Evolutionary conservation across 2,329 filamentous ascomycete genomes (phyloP), one percentile per base, ranked within the genome.

Genomic region (Pyrenochaeta sp.): DNA sequence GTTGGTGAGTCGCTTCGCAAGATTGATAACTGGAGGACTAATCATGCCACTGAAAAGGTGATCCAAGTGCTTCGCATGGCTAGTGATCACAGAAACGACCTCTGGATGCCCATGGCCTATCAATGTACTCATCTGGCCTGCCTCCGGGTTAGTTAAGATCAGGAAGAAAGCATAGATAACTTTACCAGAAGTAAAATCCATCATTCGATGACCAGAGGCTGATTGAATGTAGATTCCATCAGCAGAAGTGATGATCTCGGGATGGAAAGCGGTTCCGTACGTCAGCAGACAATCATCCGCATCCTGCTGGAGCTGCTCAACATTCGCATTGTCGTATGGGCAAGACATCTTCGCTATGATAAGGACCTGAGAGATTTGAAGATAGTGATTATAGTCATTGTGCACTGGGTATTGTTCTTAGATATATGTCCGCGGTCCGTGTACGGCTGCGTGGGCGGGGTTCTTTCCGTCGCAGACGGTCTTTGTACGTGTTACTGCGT

Each of bases 41-140:
- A 75, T 57, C 72, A 75, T 75, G 46, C 65, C 67, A 33, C 70
- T 73, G 56, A 75, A 72, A 1, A 75, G 61, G 45, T 75, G 72
- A 32, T 75, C 71, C 1, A 75, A 64, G 27, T 60, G 58, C 18
- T 60, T 42, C 2, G 66, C 67, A 39, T 75, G 66, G 4, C 67
- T 51, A 2, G 56, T 55, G 29, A 75, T 64, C 18, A 67, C 61
- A 23, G 67, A 55, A 1, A 74, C 72, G 6, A 74, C 68, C 43
- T 75, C 71, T 7, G 70, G 66, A 47, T 75, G 60, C 1, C 62
- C 64, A 29, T 75, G 71, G 9, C 72, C 71, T 21, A 75, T 49
- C 11, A 64, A 61, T 2, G 51, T 52, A 2, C 60, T 65, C 69
- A 72, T 73, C 49, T 74, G 32, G 10, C 40, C 40, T 18, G 40